phyloP scores from a whole-genome alignment of 2,329 filamentous ascomycete genomes.

The Alternaria incomplexa region DNA sequence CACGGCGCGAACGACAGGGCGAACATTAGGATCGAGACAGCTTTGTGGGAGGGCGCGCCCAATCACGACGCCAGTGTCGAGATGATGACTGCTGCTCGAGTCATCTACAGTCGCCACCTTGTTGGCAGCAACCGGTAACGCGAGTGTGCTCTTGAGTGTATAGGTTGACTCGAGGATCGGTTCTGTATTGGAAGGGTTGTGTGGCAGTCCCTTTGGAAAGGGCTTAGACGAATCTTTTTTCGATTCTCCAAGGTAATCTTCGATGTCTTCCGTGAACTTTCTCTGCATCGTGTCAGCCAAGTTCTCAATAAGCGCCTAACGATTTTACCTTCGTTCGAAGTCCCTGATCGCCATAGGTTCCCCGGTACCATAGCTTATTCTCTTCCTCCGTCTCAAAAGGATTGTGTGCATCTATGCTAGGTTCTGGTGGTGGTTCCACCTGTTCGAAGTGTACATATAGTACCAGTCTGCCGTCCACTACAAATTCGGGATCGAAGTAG shows the following conservation, averaged over 20 bases:
- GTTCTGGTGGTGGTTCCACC: background rate
- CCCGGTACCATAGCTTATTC: background rate
- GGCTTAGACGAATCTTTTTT: background rate
- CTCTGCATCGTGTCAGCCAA: background rate
- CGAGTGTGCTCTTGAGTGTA: background rate
- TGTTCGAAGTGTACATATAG: background rate
- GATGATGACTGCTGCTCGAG: background rate
- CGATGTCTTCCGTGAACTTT: background rate
- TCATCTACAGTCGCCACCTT: background rate
- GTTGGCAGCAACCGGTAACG: background rate
- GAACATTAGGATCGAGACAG: background rate
- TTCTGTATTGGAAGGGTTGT: background rate
- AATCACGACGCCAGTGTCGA: background rate
- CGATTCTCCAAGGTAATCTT: background rate
- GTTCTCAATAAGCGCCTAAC: background rate
- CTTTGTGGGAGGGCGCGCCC: background rate
- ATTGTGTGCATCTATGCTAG: background rate
- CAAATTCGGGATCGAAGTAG: background rate
- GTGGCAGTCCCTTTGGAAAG: background rate
- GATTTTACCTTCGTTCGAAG: background rate
- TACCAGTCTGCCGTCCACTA: background rate
- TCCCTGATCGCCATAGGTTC: background rate
- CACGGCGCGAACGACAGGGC: background rate
- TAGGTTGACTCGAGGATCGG: background rate
- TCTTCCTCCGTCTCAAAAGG: background rate